Evolutionary conservation across 306 rosid genomes (phyloP), one percentile per base, ranked within the genome.

Genomic region (Casuarina equisetifolia): DNA sequence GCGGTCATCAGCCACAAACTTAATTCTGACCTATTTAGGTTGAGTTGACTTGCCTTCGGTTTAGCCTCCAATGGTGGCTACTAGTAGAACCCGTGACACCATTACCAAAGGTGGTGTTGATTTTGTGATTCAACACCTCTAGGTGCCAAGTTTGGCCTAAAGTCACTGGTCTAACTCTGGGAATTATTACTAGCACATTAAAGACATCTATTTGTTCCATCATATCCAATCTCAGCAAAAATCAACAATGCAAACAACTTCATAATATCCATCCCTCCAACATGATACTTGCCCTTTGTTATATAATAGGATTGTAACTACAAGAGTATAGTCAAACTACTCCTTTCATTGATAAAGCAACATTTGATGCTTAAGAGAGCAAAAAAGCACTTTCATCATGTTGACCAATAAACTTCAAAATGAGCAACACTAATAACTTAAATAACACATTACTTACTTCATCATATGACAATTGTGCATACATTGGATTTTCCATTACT

Each of bases 231-330:
- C 84, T 94, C 96, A 74, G 90, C 97, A 73, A 91, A 83, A 72
- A 91, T 91, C 83, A 91, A 97, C 83, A 94, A 80, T 68, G 97
- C 97, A 72, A 97, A 94, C 71, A 94, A 87, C 84, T 89, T 91
- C 12, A 94, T 87, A 67, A 97, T 96, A 82, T 94, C 98, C 5
- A 90, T 97, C 62, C 94, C 87, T 84, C 98, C 97, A 77, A 94
- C 91, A 70, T 97, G 98, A 85, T 91, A 94, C 76, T 94, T 91
- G 8, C 32, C 32, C 32, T 96, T 97, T 86, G 86, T 82, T 83
- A 91, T 85, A 83, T 94, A 94, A 89, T 94, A 96, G 83, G 90
- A 96, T 69, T 91, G 97, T 83, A 94, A 82, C 98, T 94, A 97
- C 42, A 84, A 82, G 51, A 78, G 82, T 46, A 75, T 75, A 46